phyloP scores from a whole-genome alignment of 2,329 filamentous ascomycete genomes.

The Venturia asperata region DNA sequence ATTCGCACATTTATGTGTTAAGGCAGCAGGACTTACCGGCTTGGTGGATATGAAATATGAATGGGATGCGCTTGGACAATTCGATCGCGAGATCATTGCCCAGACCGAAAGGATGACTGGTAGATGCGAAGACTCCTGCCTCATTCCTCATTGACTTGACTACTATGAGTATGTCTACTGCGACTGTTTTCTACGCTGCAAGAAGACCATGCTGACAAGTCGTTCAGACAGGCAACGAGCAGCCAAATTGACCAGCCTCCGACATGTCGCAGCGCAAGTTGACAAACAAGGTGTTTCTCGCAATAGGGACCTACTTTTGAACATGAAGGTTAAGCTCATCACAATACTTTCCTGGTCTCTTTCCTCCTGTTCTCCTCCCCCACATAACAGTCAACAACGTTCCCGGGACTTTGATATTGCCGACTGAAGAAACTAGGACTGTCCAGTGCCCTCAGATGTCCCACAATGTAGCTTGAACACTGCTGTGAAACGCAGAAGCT shows the following conservation, averaged over 20 bases:
- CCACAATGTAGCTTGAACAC: too few relatives aligned
- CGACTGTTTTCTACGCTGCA: neutral
- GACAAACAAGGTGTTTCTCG: too few relatives aligned
- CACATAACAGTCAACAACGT: too few relatives aligned
- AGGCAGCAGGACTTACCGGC: neutral
- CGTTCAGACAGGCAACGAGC: neutral
- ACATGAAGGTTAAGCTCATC: too few relatives aligned
- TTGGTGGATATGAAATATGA: neutral
- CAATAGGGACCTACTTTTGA: too few relatives aligned
- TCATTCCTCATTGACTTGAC: neutral
- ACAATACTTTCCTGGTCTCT: too few relatives aligned
- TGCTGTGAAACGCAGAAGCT: too few relatives aligned
- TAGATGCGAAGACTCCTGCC: neutral
- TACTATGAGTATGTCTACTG: neutral
- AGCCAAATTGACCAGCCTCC: neutral
- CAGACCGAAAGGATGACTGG: neutral
- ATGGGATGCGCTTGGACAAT: neutral
- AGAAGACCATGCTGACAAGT: neutral
- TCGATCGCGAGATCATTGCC: neutral
- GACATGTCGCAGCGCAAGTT: neutral
- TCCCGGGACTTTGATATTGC: too few relatives aligned
- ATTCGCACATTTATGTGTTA: neutral
- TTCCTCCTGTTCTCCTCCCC: too few relatives aligned
- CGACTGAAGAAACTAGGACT: too few relatives aligned
- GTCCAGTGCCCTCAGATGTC: too few relatives aligned